Conservation (phyloP, 768 basidiomycete species). For the Symmetrospora coprosmae region DNA sequence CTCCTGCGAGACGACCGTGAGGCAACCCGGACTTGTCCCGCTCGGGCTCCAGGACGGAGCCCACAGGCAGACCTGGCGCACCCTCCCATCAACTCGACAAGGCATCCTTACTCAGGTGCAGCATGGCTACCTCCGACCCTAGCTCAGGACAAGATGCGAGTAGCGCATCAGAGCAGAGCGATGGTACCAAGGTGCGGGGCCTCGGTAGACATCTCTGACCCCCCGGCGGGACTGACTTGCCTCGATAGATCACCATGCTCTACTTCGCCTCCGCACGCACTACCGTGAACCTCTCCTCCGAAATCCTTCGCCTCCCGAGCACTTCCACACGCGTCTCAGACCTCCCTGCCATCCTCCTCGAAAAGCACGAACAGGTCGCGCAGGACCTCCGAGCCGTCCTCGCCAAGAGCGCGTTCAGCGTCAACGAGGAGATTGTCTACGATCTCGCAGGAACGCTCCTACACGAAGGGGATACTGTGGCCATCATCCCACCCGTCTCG, state of each 20-base stretch:
- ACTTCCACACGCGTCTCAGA: constrained; percentile 41
- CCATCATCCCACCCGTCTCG: constrained; percentile 66
- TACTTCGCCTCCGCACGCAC: constrained; percentile 58
- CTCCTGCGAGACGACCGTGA: no score
- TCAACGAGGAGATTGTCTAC: constrained; percentile 59
- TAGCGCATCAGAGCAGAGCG: no score
- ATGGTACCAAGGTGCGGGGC: no score
- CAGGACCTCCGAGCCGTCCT: constrained; percentile 47
- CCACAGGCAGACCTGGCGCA: no score
- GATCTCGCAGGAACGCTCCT: constrained; percentile 47
- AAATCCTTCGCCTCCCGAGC: constrained; percentile 44
- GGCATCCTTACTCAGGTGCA: no score
- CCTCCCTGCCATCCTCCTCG: constrained; percentile 43
- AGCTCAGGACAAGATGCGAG: no score
- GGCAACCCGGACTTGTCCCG: no score
- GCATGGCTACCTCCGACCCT: no score
- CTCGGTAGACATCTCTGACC: no score
- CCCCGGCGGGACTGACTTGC: no score
- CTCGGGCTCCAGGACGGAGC: no score
- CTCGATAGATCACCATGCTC: constrained; percentile 37
- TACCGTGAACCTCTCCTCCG: constrained; percentile 44
- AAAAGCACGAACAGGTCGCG: constrained; percentile 7
- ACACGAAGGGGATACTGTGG: constrained; percentile 60
- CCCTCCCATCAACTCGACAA: no score
- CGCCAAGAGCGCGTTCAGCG: constrained; percentile 57